Evolutionary conservation across 148 eudicot species (phyloP).

Genomic region (Fagopyrum esculentum): DNA sequence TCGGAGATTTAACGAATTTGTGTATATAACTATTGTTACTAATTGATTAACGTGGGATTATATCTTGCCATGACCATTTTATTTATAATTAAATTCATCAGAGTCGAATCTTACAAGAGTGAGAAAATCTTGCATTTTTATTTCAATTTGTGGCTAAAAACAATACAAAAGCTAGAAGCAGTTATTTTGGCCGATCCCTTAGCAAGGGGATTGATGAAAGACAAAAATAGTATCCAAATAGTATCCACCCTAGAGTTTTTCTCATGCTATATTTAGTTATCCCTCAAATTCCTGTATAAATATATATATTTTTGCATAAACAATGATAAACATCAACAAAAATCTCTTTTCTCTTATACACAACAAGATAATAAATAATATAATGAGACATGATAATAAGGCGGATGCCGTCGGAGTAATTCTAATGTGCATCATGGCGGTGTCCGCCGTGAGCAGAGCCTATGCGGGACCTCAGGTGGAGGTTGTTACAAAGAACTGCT

Average conservation of each 20-base stretch:
- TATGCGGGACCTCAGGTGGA: not conserved
- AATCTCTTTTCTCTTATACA: not conserved
- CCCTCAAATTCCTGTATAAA: not conserved
- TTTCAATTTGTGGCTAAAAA: not conserved
- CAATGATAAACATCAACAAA: not conserved
- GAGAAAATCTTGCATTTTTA: not conserved
- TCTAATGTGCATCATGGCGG: not conserved
- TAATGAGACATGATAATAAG: not conserved
- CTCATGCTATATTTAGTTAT: not conserved
- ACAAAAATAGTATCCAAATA: not conserved
- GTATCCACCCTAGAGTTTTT: not conserved
- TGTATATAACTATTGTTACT: no score
- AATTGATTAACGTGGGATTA: no score
- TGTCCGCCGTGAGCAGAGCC: not conserved
- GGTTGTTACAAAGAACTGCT: not conserved
- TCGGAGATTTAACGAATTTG: no score
- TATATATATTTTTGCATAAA: not conserved
- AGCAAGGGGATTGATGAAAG: not conserved
- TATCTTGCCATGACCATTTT: no score
- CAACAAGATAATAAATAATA: not conserved
- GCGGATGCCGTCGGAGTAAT: not conserved
- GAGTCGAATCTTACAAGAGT: not conserved
- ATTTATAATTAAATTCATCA: not conserved
- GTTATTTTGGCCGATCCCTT: not conserved
- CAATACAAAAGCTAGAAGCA: not conserved